Percentiles rank a stretch among this genome's conserved stretches.
These are phyloP conservation scores for Citrullus colocynthis DNA, from an alignment of 306 rosid genomes.

Conservation along the genomic window DNA sequence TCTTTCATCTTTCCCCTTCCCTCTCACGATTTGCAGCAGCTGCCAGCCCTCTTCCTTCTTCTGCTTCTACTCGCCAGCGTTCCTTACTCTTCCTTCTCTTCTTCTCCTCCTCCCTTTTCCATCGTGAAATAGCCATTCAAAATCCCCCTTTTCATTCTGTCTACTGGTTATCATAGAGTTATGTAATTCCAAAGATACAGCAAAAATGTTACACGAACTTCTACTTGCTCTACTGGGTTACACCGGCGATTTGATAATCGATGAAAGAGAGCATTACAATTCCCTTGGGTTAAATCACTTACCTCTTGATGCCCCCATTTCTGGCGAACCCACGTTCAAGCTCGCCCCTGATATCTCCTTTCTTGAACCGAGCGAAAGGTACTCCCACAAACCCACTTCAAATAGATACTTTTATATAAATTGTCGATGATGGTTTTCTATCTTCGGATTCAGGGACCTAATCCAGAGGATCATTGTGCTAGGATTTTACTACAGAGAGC, in stretches of 20 bases:
- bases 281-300: constrained; percentile 21
- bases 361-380: constrained; percentile 80
- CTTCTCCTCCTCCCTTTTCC: too few relatives aligned
- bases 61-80: too few relatives aligned
- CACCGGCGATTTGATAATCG: constrained; percentile 93
- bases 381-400: neutral
- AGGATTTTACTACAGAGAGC: constrained; percentile 88
- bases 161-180: neutral
- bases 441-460: constrained; percentile 48
- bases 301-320: constrained; percentile 27
- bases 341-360: constrained; percentile 85
- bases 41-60: too few relatives aligned
- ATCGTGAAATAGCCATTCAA: too few relatives aligned
- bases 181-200: constrained; percentile 7
- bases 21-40: too few relatives aligned
- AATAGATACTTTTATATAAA: neutral
- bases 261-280: constrained; percentile 39
- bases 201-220: constrained; percentile 76
- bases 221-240: constrained; percentile 71
- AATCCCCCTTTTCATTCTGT: too few relatives aligned
- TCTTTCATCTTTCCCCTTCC: too few relatives aligned
- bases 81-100: too few relatives aligned
- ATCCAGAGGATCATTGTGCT: constrained; percentile 68
- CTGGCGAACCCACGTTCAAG: constrained; percentile 61
- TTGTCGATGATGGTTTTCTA: neutral